phyloP scores from a whole-genome alignment of 495 filamentous ascomycete genomes.

The Xylaria castorea region DNA sequence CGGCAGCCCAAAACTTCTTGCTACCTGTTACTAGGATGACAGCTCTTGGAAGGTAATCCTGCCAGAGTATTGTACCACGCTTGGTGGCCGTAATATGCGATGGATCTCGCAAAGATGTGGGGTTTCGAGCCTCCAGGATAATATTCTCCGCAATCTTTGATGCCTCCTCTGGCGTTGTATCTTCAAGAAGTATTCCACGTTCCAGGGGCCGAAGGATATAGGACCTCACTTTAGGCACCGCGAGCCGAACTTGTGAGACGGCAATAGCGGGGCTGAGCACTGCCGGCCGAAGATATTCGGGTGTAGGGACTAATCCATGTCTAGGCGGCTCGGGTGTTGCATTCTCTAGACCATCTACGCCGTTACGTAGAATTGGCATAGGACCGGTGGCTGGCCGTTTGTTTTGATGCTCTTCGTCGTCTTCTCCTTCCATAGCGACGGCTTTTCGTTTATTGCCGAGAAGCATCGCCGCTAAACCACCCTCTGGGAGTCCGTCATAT shows the following conservation, averaged over 20 bases:
- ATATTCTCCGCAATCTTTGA: constrained; percentile 64
- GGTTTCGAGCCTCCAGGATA: constrained; percentile 57
- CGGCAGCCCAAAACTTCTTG: constrained; percentile 86
- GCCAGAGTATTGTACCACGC: constrained; percentile 87
- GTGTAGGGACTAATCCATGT: constrained; percentile 72
- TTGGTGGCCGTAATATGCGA: constrained; percentile 80
- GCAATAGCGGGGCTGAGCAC: constrained; percentile 79
- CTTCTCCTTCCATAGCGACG: constrained; percentile 68
- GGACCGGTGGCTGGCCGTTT: constrained; percentile 74
- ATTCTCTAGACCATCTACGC: constrained; percentile 75
- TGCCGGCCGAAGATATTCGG: constrained; percentile 87
- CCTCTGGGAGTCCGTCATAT: constrained; percentile 90
- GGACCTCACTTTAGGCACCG: constrained; percentile 84
- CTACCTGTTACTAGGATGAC: constrained; percentile 90
- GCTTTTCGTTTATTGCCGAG: constrained; percentile 93
- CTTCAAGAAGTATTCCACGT: constrained; percentile 51
- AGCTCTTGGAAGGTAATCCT: constrained; percentile 85
- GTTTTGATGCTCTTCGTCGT: constrained; percentile 64
- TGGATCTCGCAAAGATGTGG: constrained; percentile 74
- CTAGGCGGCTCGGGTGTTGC: constrained; percentile 60
- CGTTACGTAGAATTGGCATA: constrained; percentile 75
- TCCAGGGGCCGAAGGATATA: constrained; percentile 76
- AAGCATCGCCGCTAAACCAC: constrained; percentile 82
- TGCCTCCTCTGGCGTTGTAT: constrained; percentile 62
- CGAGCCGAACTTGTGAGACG: constrained; percentile 85